phyloP scores from a whole-genome alignment of 2,329 filamentous ascomycete species.

The Beauveria sp. region DNA sequence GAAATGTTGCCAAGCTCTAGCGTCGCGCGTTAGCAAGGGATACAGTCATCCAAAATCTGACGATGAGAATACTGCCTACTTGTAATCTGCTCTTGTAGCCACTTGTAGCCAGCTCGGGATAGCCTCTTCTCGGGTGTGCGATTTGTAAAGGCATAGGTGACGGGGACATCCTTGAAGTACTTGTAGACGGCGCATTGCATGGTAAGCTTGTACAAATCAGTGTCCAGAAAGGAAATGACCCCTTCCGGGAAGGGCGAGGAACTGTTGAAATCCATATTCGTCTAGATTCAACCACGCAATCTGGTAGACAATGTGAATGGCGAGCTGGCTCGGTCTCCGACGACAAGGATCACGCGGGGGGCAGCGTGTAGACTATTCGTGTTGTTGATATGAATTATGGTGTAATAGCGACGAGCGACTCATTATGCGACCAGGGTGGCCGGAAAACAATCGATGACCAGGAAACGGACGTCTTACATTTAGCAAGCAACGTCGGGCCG shows the following conservation, averaged over 20 bases:
- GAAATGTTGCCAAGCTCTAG: constrained; percentile 74
- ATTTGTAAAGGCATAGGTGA: constrained; percentile 93
- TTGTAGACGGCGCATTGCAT: constrained; percentile 98
- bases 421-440: neutral
- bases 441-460: neutral
- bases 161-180: constrained; percentile 74
- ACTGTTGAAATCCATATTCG: constrained; percentile 57
- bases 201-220: constrained; percentile 88
- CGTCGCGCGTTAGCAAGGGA: neutral
- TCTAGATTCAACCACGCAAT: neutral
- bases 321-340: constrained; percentile 1
- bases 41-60: neutral
- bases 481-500: no score
- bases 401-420: neutral
- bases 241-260: constrained; percentile 64
- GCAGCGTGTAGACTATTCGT: neutral
- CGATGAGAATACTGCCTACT: constrained; percentile 40
- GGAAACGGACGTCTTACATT: neutral
- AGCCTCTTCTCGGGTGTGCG: constrained; percentile 91
- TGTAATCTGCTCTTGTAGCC: constrained; percentile 76
- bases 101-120: constrained; percentile 71
- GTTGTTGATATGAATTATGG: neutral
- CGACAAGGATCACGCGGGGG: neutral
- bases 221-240: constrained; percentile 76
- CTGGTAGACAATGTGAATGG: neutral